A percentile compares a stretch with the other conserved stretches of the same genome.
These are phyloP conservation scores for Hysterium pulicare DNA, from an alignment of 2,329 filamentous ascomycete genomes.

Conservation along the genomic window DNA sequence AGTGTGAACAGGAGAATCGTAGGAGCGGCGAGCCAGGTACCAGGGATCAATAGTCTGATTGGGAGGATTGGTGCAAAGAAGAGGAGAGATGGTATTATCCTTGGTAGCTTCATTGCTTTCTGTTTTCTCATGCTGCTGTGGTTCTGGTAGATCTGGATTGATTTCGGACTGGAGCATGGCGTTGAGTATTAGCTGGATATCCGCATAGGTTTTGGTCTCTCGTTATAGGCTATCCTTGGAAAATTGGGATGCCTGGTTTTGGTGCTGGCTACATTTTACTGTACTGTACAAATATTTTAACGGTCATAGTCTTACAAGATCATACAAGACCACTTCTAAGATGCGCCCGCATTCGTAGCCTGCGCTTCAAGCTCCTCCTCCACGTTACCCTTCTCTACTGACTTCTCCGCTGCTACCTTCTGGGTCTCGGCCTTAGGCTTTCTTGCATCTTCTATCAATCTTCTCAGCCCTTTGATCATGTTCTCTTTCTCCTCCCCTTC, in stretches of 20 bases:
- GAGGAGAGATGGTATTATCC: conserved; percentile 88
- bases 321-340: conserved; percentile 1
- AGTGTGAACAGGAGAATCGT: conserved; percentile 91
- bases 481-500: conserved; percentile 64
- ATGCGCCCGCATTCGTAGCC: conserved; percentile 7
- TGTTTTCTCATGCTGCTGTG: conserved; percentile 84
- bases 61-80: conserved; percentile 91
- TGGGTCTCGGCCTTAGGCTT: neutral
- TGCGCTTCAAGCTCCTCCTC: conserved; percentile 11
- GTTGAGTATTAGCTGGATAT: conserved; percentile 23
- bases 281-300: conserved; percentile 32
- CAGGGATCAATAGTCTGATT: conserved; percentile 89
- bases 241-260: neutral
- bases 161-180: conserved; percentile 11
- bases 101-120: conserved; percentile 85
- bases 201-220: conserved; percentile 17
- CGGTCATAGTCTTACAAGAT: conserved; percentile 11
- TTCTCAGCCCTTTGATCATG: conserved; percentile 61
- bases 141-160: no score
- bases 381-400: conserved; percentile 4
- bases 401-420: conserved; percentile 1
- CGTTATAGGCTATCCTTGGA: neutral
- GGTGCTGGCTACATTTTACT: conserved; percentile 1
- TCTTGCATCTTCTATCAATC: conserved; percentile 49
- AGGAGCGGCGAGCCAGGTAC: conserved; percentile 82